Evolutionary conservation across 441 rosid species (phyloP).

Genomic region (Isatis lusitanica): DNA sequence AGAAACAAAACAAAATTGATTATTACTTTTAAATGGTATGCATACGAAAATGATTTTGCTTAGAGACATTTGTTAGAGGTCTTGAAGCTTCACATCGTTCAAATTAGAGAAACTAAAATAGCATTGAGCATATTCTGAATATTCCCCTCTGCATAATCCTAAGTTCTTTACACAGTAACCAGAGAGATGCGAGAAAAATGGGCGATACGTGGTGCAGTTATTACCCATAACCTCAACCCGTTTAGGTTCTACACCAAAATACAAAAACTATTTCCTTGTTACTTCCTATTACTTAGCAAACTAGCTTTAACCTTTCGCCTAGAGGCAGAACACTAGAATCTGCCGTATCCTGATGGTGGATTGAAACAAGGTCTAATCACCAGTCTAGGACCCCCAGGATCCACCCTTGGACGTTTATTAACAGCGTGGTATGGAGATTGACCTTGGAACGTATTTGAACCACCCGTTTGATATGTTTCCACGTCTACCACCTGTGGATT

Average conservation of each 20-base stretch:
- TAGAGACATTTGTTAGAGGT: background rate
- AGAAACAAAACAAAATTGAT: background rate
- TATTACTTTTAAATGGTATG: no score
- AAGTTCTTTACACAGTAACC: background rate
- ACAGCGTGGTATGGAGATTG: background rate
- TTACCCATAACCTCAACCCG: background rate
- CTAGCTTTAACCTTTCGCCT: background rate
- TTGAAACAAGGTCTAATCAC: constrained; percentile 13
- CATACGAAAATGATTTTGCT: background rate
- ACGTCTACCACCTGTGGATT: constrained; percentile 6
- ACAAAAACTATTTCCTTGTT: background rate
- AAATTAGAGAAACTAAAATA: background rate
- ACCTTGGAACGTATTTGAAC: constrained; percentile 19
- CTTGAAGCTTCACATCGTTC: background rate
- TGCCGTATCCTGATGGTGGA: constrained; percentile 8
- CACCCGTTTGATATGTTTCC: constrained; percentile 7
- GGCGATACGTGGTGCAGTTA: background rate
- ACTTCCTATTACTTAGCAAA: background rate
- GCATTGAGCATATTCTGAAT: background rate
- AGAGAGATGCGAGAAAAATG: background rate
- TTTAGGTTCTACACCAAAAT: background rate
- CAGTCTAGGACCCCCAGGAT: constrained; percentile 4
- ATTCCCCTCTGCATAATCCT: background rate
- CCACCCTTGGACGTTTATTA: constrained; percentile 41
- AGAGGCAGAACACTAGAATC: constrained; percentile 5